Percentiles rank a stretch among this genome's conserved stretches.
These are phyloP conservation scores for Gonium pectorale DNA, from an alignment of 139 green algal species.

Conservation along the genomic window DNA sequence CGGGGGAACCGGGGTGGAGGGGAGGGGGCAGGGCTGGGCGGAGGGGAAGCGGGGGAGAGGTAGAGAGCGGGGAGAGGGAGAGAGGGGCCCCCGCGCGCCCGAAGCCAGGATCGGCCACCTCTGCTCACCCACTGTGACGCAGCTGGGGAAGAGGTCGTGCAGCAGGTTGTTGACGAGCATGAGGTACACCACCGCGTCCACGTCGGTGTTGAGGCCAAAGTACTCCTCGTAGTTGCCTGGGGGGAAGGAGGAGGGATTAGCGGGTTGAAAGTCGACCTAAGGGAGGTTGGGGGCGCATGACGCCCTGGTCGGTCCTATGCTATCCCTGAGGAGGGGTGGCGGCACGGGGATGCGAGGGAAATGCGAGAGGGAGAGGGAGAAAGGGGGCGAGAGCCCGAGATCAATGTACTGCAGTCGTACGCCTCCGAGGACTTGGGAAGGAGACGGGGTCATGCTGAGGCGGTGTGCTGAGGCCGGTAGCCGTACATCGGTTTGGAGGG, in stretches of 20 bases:
- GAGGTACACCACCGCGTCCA: slow-evolving; percentile 92
- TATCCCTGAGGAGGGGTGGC: too few relatives aligned
- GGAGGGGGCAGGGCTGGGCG: not conserved
- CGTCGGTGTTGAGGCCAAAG: slow-evolving; percentile 95
- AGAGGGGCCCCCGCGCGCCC: not conserved
- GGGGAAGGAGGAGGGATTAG: not conserved
- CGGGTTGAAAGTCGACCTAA: too few relatives aligned
- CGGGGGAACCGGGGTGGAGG: not conserved
- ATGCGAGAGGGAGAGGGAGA: too few relatives aligned
- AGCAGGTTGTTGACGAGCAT: slow-evolving; percentile 95
- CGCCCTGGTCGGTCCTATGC: too few relatives aligned
- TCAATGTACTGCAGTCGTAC: too few relatives aligned
- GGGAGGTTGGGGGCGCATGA: too few relatives aligned
- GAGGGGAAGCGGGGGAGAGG: not conserved
- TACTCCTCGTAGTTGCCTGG: slow-evolving; percentile 97
- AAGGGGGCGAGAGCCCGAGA: too few relatives aligned
- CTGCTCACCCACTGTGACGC: slow-evolving; percentile 85
- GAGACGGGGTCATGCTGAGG: too few relatives aligned
- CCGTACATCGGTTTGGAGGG: too few relatives aligned
- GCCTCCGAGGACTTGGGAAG: too few relatives aligned
- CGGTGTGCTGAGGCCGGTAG: too few relatives aligned
- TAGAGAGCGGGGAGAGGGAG: not conserved
- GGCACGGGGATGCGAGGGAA: too few relatives aligned
- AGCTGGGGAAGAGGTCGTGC: slow-evolving; percentile 92
- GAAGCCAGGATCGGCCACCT: not conserved